Conservation (phyloP, 2,329 filamentous ascomycete species). For the Chaetomiaceae sp. region DNA sequence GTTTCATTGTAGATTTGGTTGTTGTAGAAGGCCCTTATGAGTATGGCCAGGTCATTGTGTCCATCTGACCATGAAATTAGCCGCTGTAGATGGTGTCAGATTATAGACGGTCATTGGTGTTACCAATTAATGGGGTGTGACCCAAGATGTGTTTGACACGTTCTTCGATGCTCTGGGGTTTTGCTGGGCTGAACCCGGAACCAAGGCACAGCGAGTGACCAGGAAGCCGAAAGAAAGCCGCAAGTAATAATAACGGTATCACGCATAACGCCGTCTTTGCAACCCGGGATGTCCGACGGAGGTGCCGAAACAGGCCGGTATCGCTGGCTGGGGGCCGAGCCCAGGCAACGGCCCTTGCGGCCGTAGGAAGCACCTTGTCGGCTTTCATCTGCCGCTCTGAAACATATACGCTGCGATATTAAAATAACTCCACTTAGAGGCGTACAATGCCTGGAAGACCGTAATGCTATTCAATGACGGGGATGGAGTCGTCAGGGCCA, state of each 20-base stretch:
- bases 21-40: conserved; percentile 60
- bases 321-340: not conserved
- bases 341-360: not conserved
- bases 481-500: too few species aligned
- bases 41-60: conserved; percentile 80
- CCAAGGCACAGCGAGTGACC: conserved; percentile 12
- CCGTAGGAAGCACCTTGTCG: not conserved
- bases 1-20: conserved; percentile 74
- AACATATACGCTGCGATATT: too few species aligned
- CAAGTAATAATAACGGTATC: conserved; percentile 26
- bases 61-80: conserved; percentile 57
- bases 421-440: too few species aligned
- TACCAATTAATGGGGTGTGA: conserved; percentile 49
- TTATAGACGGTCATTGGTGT: not conserved
- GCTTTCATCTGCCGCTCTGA: conserved; percentile 10
- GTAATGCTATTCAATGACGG: too few species aligned
- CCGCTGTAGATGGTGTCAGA: not conserved
- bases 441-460: too few species aligned
- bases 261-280: conserved; percentile 1
- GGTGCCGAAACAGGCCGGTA: not conserved
- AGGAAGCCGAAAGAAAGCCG: conserved; percentile 27
- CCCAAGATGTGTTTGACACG: conserved; percentile 45
- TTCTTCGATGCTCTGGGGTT: conserved; percentile 37
- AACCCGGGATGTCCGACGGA: not conserved
- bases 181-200: not conserved